Evolutionary conservation across 495 filamentous ascomycete genomes (phyloP), one percentile per base, ranked within the genome.

Genomic region (Delitschia confertaspora): DNA sequence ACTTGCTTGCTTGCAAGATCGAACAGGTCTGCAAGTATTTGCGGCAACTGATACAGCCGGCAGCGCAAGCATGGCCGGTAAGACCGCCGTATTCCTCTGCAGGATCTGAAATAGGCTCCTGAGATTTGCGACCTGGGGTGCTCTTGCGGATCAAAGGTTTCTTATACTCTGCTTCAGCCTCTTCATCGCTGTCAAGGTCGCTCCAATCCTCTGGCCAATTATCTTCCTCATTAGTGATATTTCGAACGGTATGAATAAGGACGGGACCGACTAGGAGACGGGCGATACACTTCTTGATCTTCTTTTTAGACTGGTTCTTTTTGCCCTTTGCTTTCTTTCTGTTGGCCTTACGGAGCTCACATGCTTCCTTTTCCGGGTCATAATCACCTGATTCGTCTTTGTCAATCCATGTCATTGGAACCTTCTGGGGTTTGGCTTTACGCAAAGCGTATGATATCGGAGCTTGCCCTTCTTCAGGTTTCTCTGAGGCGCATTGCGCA

Each of bases 51-150:
- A 8, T 23, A 24, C 49, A 52, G 11, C 49, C 49, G 1, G 42
- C 21, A 9, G 49, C 49, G 3, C 11, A 14, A 2, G 49, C 42
- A 20, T 52, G 25, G 14, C 49, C 49, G 13, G 49, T 47, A 2
- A 52, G 33, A 33, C 42, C 49, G 32, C 41, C 37, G 11, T 22
- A 6, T 2, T 20, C 29, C 4, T 20, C 22, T 5, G 16, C 26
- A 1, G 49, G 49, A 34, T 52, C 49, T 6, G 42, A 31, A 39
- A 52, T 52, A 6, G 49, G 42, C 13, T 7, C 19, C 32, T 52
- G 49, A 8, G 32, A 11, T 14, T 45, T 25, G 1, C 22, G 13
- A 14, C 31, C 27, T 1, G 42, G 42, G 4, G 35, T 47, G 5
- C 8, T 29, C 2, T 35, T 11, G 14, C 42, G 29, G 22, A 24